These are phyloP conservation scores for Fusarium nematophilum DNA, from an alignment of 2,329 filamentous ascomycete genomes.

Conservation along the genomic window DNA sequence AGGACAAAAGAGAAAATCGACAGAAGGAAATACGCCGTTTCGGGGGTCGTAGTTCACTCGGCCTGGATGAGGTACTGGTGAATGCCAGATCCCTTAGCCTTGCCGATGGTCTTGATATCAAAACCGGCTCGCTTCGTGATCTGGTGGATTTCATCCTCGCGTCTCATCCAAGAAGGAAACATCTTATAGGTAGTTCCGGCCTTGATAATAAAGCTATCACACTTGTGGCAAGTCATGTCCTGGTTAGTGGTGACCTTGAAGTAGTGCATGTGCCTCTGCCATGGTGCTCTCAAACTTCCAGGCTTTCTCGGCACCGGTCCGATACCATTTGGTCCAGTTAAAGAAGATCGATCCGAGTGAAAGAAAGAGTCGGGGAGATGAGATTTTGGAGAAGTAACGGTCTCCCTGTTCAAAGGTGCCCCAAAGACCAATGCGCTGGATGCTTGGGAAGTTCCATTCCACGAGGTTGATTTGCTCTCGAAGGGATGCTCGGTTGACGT, in stretches of 20 bases:
- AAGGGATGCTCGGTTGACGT: slow-evolving; percentile 20
- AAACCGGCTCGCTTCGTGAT: slow-evolving; percentile 27
- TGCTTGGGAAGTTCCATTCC: slow-evolving; percentile 9
- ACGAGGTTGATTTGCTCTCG: slow-evolving; percentile 16
- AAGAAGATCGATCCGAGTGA: slow-evolving; percentile 33
- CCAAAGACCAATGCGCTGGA: slow-evolving; percentile 32
- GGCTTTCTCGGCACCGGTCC: neutral
- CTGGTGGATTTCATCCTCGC: slow-evolving; percentile 14
- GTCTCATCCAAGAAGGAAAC: slow-evolving; percentile 41
- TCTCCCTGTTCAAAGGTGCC: slow-evolving; percentile 37
- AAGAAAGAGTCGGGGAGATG: slow-evolving; percentile 18
- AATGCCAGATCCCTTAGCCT: slow-evolving; percentile 33
- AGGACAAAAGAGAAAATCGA: too few species aligned
- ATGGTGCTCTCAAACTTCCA: slow-evolving; percentile 20
- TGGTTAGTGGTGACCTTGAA: slow-evolving; percentile 25
- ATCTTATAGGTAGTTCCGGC: slow-evolving; percentile 19
- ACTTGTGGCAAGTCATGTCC: slow-evolving; percentile 25
- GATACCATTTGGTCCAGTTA: slow-evolving; percentile 30
- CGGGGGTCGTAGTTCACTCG: too few species aligned
- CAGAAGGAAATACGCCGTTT: too few species aligned
- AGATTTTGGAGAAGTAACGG: slow-evolving; percentile 16
- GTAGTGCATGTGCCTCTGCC: slow-evolving; percentile 25
- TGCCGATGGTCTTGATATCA: slow-evolving; percentile 27
- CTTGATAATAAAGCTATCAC: neutral
- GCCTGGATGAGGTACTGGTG: slow-evolving; percentile 28